phyloP scores from a whole-genome alignment of 2,329 filamentous ascomycete species.

The Lomentospora prolificans region DNA sequence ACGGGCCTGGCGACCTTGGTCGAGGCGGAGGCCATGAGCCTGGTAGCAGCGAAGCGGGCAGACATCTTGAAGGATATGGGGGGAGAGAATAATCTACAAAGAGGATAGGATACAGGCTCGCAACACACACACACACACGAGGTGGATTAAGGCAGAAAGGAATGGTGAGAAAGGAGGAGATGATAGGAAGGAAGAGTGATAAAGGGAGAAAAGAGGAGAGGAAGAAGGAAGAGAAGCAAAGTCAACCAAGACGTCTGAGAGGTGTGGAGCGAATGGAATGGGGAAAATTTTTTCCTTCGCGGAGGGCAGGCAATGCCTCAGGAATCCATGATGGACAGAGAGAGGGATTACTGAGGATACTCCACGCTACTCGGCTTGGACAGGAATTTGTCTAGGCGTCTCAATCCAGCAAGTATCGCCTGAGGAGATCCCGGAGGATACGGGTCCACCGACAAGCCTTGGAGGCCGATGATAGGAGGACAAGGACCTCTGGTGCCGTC shows the following conservation, averaged over 20 bases:
- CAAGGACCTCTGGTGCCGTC: not conserved
- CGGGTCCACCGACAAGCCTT: not conserved
- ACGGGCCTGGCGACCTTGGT: slow-evolving; percentile 71
- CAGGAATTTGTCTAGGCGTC: not conserved
- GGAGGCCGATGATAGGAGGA: slow-evolving; percentile 3
- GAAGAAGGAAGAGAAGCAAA: slow-evolving; percentile 13
- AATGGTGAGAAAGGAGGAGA: slow-evolving; percentile 14
- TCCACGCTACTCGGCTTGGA: not conserved
- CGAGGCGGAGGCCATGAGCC: slow-evolving; percentile 68
- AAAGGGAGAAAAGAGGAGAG: slow-evolving; percentile 9
- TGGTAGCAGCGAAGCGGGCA: slow-evolving; percentile 65
- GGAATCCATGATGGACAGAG: not conserved
- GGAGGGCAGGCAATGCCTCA: slow-evolving; percentile 4
- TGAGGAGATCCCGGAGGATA: not conserved
- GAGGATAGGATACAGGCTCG: slow-evolving; percentile 2
- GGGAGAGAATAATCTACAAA: slow-evolving; percentile 13
- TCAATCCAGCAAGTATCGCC: not conserved
- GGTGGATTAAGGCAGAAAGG: slow-evolving; percentile 4
- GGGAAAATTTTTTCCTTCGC: slow-evolving; percentile 7
- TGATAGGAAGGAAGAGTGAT: slow-evolving; percentile 12
- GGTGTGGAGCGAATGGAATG: slow-evolving; percentile 8
- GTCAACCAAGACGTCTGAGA: slow-evolving; percentile 10
- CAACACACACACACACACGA: slow-evolving; percentile 8
- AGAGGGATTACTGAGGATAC: not conserved
- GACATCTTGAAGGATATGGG: slow-evolving; percentile 61